A percentile compares a stretch with the other conserved stretches of the same genome.
phyloP scores from a whole-genome alignment of 116 monocot species.

The Zostera marina region DNA sequence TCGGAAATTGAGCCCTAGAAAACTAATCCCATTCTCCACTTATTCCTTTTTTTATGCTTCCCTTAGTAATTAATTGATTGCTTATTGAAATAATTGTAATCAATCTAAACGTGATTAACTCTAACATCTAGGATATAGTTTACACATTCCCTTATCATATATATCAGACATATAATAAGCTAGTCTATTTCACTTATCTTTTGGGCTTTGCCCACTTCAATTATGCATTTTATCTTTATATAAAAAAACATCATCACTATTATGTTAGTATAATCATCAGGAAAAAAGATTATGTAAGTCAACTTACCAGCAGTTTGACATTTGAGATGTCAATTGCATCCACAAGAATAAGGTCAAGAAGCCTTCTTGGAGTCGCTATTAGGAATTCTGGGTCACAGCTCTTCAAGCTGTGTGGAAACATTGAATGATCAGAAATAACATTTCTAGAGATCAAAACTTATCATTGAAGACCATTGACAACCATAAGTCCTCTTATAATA shows the following conservation, averaged over 20 bases:
- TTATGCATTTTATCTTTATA: neutral
- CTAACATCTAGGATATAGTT: too few species aligned
- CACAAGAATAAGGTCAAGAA: slow-evolving; percentile 56
- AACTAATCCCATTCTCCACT: too few species aligned
- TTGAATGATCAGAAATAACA: neutral
- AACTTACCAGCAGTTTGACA: slow-evolving; percentile 45
- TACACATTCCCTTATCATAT: too few species aligned
- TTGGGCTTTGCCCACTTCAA: too few species aligned
- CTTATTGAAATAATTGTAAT: too few species aligned
- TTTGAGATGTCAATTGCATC: slow-evolving; percentile 65
- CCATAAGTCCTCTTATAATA: neutral
- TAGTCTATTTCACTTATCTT: too few species aligned
- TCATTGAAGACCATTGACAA: neutral
- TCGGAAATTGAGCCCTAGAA: too few species aligned
- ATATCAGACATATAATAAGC: too few species aligned
- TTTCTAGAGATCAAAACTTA: neutral
- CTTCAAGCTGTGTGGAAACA: slow-evolving; percentile 40
- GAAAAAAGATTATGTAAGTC: neutral
- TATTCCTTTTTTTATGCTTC: too few species aligned
- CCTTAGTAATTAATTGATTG: too few species aligned
- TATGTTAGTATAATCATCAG: neutral
- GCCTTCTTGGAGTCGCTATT: slow-evolving; percentile 69
- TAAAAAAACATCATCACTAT: neutral
- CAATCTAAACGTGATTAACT: too few species aligned
- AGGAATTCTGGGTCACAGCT: slow-evolving; percentile 87